Percentiles rank a stretch among this genome's conserved stretches.
These are phyloP conservation scores for Hypholoma fasciculare DNA, from an alignment of 768 basidiomycete genomes.

Conservation along the genomic window DNA sequence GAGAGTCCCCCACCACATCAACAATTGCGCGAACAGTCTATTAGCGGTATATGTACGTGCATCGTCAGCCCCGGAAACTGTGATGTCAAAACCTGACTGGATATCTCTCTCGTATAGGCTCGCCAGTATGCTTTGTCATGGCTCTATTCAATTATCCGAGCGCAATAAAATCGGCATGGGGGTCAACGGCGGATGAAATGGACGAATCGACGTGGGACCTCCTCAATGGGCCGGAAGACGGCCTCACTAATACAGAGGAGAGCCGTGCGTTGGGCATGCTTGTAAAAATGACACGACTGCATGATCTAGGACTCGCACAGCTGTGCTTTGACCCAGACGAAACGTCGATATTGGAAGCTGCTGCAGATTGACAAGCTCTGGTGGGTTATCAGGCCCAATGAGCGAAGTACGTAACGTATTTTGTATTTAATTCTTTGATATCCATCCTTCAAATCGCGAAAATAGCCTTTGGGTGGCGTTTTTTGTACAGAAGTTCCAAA, in stretches of 20 bases:
- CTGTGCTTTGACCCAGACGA: constrained; percentile 45
- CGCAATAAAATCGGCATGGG: constrained; percentile 70
- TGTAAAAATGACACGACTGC: constrained; percentile 73
- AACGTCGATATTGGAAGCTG: constrained; percentile 8
- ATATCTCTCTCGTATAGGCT: constrained; percentile 45
- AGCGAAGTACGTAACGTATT: neutral
- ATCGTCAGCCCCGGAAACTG: neutral
- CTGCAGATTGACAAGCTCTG: neutral
- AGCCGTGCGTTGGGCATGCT: constrained; percentile 55
- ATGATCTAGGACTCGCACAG: constrained; percentile 73
- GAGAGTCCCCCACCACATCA: constrained; percentile 13
- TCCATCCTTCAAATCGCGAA: no score
- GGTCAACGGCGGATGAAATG: constrained; percentile 65
- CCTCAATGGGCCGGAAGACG: constrained; percentile 46
- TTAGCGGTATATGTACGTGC: constrained; percentile 76
- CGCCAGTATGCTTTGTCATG: constrained; percentile 73
- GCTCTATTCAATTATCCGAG: constrained; percentile 65
- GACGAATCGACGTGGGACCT: constrained; percentile 64
- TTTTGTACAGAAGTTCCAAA: neutral
- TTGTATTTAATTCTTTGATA: neutral
- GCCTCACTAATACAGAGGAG: constrained; percentile 33
- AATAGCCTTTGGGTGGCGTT: neutral
- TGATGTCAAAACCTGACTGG: neutral
- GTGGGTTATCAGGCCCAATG: no score
- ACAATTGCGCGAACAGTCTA: constrained; percentile 54